A percentile compares a stretch with the other conserved stretches of the same genome.
Evolutionary conservation across 768 basidiomycete species (phyloP).

Genomic region (Mycena capillaripes): DNA sequence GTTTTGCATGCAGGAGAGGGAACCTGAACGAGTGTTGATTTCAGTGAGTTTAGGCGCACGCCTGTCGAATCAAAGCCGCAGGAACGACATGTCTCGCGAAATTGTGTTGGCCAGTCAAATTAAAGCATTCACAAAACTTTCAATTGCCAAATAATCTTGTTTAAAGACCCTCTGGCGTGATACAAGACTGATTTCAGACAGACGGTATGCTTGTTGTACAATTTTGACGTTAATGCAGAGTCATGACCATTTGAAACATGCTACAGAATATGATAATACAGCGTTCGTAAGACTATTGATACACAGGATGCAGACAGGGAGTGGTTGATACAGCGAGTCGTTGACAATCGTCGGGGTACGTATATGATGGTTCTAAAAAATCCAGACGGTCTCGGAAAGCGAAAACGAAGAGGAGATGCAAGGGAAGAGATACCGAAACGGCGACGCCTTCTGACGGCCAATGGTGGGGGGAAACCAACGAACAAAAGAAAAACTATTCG

Average conservation of each 20-base stretch:
- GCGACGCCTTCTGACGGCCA: slow-evolving; percentile 36
- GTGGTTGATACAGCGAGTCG: slow-evolving; percentile 27
- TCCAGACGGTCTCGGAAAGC: background rate
- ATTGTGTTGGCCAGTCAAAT: too few species aligned
- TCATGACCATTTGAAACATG: background rate
- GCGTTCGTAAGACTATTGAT: slow-evolving; percentile 26
- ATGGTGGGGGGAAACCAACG: slow-evolving; percentile 3
- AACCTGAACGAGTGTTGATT: too few species aligned
- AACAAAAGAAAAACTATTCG: slow-evolving; percentile 13
- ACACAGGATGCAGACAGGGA: slow-evolving; percentile 18
- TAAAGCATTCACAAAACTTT: too few species aligned
- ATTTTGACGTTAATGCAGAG: background rate
- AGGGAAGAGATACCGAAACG: slow-evolving; percentile 1
- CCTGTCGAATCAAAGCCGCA: too few species aligned
- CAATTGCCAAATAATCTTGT: background rate
- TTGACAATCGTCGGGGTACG: background rate
- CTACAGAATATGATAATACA: slow-evolving; percentile 10
- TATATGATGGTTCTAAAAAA: background rate
- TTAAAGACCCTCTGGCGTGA: too few species aligned
- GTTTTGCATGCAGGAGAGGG: too few species aligned
- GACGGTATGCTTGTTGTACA: background rate
- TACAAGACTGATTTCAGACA: background rate
- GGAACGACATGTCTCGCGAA: too few species aligned
- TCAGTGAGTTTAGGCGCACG: too few species aligned
- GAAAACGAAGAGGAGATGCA: background rate